phyloP scores from a whole-genome alignment of 371 early-diverging fungal species.

The Syncephalastrum monosporum region DNA sequence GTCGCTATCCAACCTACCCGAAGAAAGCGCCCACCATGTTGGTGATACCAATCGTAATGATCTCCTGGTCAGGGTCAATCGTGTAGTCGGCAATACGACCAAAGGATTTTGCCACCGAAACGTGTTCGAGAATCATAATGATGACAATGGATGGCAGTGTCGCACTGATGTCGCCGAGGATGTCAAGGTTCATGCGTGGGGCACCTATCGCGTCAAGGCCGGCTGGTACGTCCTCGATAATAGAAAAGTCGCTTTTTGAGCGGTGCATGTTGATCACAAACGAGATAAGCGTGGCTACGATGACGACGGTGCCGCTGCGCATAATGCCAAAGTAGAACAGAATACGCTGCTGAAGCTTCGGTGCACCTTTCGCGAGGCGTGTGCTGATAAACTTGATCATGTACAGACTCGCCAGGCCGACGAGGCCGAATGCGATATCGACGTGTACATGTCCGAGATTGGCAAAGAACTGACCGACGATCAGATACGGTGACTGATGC shows the following conservation, averaged over 20 bases:
- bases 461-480: conserved; percentile 42
- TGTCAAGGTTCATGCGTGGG: conserved; percentile 35
- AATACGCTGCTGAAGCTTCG: conserved; percentile 1
- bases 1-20: conserved; percentile 35
- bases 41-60: conserved; percentile 79
- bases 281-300: conserved; percentile 30
- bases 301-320: conserved; percentile 29
- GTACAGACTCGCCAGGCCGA: conserved; percentile 29
- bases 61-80: conserved; percentile 75
- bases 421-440: conserved; percentile 27
- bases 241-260: conserved; percentile 23
- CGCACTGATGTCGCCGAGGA: conserved; percentile 26
- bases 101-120: conserved; percentile 78
- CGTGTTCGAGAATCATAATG: conserved; percentile 74
- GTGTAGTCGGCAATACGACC: conserved; percentile 57
- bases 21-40: conserved; percentile 82
- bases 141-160: conserved; percentile 58
- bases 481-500: conserved; percentile 45
- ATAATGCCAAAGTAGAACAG: conserved; percentile 41
- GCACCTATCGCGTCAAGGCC: conserved; percentile 57
- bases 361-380: conserved; percentile 21
- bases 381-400: conserved; percentile 24
- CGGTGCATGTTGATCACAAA: conserved; percentile 21
- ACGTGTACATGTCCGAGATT: conserved; percentile 31
- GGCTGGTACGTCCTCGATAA: conserved; percentile 62